Evolutionary conservation across 495 filamentous ascomycete genomes (phyloP), one percentile per base, ranked within the genome.

Genomic region (Tuber brumale): DNA sequence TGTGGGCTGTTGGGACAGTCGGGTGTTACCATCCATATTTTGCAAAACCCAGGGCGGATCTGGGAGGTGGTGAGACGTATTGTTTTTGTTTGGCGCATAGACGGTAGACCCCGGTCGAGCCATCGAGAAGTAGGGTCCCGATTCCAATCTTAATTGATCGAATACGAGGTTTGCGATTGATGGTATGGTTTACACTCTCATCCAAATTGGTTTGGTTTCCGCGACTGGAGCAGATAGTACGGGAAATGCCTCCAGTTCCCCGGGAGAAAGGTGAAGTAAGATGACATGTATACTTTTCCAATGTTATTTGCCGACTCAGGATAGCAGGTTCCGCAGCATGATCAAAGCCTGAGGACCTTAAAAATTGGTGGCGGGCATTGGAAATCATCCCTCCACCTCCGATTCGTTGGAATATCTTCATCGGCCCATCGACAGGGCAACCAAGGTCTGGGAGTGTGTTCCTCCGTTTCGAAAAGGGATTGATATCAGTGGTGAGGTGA

Each of bases 1-100:
- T 98, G 98, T 85, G 97, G 98, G 85, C 85, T 99, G 0, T 99
- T 99, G 79, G 96, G 96, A 57, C 98, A 99, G 84, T 94, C 95
- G 4, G 98, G 98, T 83, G 95, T 95, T 6, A 95, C 95, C 19
- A 84, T 99, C 45, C 95, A 98, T 81, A 99, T 99, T 76, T 99
- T 39, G 92, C 92, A 76, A 89, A 89, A 41, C 94, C 98, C 80
- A 97, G 98, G 94, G 91, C 94, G 73, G 92, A 94, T 83, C 95
- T 98, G 5, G 89, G 92, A 35, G 91, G 92, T 70, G 91, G 93
- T 45, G 98, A 99, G 77, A 83, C 89, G 39, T 91, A 91, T 77
- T 99, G 95, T 84, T 98, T 97, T 84, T 93, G 97, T 81, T 88
- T 96, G 71, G 88, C 90, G n/a, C 95, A 99, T 84, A 92, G 91